Evolutionary conservation across 306 rosid genomes (phyloP).

Genomic region (Malus fusca): DNA sequence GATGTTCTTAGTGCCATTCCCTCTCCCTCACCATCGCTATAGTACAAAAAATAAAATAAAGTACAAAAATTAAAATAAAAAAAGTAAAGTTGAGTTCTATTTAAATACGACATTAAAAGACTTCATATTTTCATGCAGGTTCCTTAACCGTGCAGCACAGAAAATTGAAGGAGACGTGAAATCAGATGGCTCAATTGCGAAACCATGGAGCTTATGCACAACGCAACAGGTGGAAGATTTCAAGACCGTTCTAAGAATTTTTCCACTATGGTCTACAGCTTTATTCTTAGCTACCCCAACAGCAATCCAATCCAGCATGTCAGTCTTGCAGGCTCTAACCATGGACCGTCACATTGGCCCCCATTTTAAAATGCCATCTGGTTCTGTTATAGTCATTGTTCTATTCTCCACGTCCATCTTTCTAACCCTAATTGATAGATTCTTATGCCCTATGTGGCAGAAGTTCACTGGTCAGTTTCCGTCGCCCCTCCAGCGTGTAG

Average conservation of each 20-base stretch:
- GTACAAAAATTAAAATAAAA: too few relatives aligned
- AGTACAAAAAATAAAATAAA: too few relatives aligned
- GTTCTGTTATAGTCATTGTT: constrained; percentile 25
- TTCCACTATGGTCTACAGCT: constrained; percentile 44
- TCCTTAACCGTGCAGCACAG: constrained; percentile 47
- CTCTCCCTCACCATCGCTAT: too few relatives aligned
- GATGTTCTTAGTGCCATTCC: too few relatives aligned
- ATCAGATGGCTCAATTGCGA: constrained; percentile 32
- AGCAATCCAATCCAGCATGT: constrained; percentile 31
- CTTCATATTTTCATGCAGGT: constrained; percentile 11
- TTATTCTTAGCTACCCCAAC: constrained; percentile 43
- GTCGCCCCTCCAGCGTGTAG: constrained; percentile 43
- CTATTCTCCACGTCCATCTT: constrained; percentile 33
- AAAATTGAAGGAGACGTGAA: constrained; percentile 40
- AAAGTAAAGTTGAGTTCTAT: too few relatives aligned
- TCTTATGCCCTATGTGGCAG: constrained; percentile 35
- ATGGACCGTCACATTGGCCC: constrained; percentile 52
- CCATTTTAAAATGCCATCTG: constrained; percentile 45
- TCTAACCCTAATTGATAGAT: constrained; percentile 38
- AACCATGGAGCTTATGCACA: constrained; percentile 58
- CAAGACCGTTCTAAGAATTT: constrained; percentile 32
- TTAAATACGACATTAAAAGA: too few relatives aligned
- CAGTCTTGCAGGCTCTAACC: constrained; percentile 51
- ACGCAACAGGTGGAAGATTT: constrained; percentile 53
- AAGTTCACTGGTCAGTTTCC: constrained; percentile 23